phyloP scores from a whole-genome alignment of 352 stramenopile genomes.

The Phytopythium vexans region DNA sequence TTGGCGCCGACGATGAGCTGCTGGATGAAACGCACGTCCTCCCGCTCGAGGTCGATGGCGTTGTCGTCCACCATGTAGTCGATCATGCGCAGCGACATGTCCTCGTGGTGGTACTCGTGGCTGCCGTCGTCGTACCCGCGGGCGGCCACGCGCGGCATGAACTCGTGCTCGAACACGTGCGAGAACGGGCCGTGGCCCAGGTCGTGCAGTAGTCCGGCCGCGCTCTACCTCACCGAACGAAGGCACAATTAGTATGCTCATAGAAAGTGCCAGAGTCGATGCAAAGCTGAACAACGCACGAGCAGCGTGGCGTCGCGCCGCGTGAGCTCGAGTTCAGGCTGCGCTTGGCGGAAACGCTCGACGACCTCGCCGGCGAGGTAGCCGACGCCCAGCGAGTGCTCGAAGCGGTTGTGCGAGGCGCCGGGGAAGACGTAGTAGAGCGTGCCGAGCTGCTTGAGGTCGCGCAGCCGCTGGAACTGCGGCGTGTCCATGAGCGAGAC shows the following conservation, averaged over 20 bases:
- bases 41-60: conserved; percentile 64
- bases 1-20: conserved; percentile 81
- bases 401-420: conserved; percentile 93
- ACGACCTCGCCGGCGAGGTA: conserved; percentile 91
- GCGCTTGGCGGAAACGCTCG: conserved; percentile 73
- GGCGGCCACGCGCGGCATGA: conserved; percentile 67
- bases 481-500: conserved; percentile 89
- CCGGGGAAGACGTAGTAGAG: conserved; percentile 86
- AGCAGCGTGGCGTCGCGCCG: conserved; percentile 73
- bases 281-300: conserved; percentile 16
- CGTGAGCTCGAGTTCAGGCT: conserved; percentile 90
- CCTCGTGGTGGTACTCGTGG: conserved; percentile 69
- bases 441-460: conserved; percentile 93
- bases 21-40: conserved; percentile 76
- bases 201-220: conserved; percentile 80
- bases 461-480: conserved; percentile 93
- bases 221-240: conserved; percentile 33
- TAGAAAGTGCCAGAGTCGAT: not conserved
- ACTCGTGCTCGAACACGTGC: conserved; percentile 94
- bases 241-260: not conserved
- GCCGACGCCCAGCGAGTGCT: conserved; percentile 94
- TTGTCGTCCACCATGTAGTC: conserved; percentile 82
- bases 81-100: conserved; percentile 80
- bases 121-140: conserved; percentile 20
- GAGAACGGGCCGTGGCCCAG: conserved; percentile 95